These are phyloP conservation scores for Fusarium camptoceras DNA, from an alignment of 2,329 filamentous ascomycete genomes.

Conservation along the genomic window DNA sequence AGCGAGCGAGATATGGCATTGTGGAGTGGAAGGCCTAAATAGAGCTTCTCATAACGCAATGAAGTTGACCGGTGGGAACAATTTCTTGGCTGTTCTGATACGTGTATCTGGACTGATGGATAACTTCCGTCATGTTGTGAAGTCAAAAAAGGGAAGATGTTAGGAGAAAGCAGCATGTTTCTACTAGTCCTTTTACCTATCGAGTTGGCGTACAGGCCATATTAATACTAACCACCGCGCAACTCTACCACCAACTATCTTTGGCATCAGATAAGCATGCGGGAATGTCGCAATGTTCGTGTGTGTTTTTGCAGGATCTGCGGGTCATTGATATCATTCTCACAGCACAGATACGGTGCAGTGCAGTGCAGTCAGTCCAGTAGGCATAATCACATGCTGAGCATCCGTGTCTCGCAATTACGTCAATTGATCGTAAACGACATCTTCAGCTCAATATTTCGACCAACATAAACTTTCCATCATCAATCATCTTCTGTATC, in stretches of 20 bases:
- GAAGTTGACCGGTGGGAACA: background rate
- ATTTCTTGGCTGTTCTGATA: too few relatives aligned
- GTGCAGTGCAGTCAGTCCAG: too few relatives aligned
- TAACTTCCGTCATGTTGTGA: too few relatives aligned
- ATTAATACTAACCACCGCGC: background rate
- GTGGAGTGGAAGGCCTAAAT: background rate
- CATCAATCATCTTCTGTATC: background rate
- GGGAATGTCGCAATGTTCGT: background rate
- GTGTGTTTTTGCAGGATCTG: background rate
- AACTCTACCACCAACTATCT: background rate
- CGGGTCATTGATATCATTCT: slow-evolving; percentile 4
- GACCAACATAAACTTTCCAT: background rate
- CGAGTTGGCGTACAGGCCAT: too few relatives aligned
- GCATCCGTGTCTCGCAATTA: slow-evolving; percentile 6
- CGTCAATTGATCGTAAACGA: slow-evolving; percentile 29
- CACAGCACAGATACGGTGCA: background rate
- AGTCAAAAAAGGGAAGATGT: too few relatives aligned
- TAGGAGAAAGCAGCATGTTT: too few relatives aligned
- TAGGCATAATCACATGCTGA: slow-evolving; percentile 16
- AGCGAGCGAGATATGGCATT: background rate
- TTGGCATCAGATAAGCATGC: background rate
- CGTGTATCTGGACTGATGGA: too few relatives aligned
- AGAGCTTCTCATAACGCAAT: background rate
- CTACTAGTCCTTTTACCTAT: too few relatives aligned
- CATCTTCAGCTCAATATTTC: background rate